phyloP scores from a whole-genome alignment of 1,284 basidiomycete genomes.

The Sporisorium scitamineum region DNA sequence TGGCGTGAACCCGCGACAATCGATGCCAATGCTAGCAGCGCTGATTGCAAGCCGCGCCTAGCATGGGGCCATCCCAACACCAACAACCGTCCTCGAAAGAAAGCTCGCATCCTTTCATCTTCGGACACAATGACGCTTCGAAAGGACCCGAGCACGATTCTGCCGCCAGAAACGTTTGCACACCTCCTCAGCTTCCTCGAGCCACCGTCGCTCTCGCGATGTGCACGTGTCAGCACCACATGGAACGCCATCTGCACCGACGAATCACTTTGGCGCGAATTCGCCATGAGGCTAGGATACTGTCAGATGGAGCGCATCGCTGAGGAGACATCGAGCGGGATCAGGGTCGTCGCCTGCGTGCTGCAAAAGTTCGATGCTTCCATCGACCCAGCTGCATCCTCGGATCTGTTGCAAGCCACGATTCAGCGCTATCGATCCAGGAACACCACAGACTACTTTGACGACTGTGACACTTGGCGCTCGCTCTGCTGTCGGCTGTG shows the following conservation, averaged over 20 bases:
- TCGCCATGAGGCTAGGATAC: constrained; percentile 27
- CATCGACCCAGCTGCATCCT: neutral
- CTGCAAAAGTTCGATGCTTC: constrained; percentile 11
- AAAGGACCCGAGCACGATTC: constrained; percentile 18
- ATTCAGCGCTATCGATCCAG: constrained; percentile 29
- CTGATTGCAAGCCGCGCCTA: neutral
- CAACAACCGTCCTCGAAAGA: constrained; percentile 13
- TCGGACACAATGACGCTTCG: neutral
- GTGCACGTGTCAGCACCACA: constrained; percentile 30
- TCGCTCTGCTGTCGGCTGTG: constrained; percentile 39
- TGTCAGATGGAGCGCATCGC: constrained; percentile 16
- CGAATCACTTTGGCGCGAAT: constrained; percentile 25
- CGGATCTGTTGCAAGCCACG: constrained; percentile 22
- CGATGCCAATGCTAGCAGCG: neutral
- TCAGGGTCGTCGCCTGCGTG: constrained; percentile 24
- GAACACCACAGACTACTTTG: constrained; percentile 35
- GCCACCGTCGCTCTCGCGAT: constrained; percentile 28
- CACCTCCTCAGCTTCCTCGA: constrained; percentile 41
- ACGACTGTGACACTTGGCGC: constrained; percentile 28
- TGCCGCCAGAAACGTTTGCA: constrained; percentile 44
- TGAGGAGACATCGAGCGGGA: constrained; percentile 12
- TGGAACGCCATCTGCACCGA: constrained; percentile 31
- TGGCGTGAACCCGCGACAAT: neutral
- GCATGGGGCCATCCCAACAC: constrained; percentile 1
- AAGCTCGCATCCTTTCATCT: constrained; percentile 8